phyloP scores from a whole-genome alignment of 306 rosid genomes.

The Clitoria ternatea region DNA sequence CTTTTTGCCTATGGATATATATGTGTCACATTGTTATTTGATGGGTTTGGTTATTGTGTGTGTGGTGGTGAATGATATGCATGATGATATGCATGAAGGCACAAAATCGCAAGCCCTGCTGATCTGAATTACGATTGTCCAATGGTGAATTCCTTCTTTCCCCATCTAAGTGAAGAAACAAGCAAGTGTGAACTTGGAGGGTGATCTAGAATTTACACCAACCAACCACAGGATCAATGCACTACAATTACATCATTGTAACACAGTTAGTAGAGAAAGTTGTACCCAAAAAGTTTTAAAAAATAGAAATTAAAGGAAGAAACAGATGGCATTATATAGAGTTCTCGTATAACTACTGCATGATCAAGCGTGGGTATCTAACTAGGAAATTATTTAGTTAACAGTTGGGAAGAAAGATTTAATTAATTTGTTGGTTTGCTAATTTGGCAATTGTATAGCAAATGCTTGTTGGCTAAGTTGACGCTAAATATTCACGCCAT shows the following conservation, averaged over 20 bases:
- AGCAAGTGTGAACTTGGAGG: neutral
- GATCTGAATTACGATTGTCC: conserved; percentile 88
- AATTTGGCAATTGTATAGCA: too few species aligned
- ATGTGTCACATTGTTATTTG: neutral
- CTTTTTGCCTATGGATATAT: neutral
- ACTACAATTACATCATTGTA: neutral
- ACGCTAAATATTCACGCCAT: neutral
- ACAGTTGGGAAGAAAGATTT: neutral
- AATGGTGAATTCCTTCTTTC: conserved; percentile 74
- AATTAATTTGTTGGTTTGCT: neutral
- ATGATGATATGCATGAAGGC: conserved; percentile 45
- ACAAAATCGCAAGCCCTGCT: conserved; percentile 69
- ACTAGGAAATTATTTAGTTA: neutral
- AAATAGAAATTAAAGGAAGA: neutral
- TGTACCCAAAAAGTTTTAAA: neutral
- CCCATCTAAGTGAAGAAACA: conserved; percentile 49
- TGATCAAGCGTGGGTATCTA: neutral
- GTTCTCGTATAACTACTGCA: neutral
- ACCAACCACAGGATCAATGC: neutral
- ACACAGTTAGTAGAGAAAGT: neutral
- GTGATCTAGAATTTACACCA: neutral
- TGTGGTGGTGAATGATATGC: neutral
- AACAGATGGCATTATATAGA: neutral
- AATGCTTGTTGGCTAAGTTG: neutral
- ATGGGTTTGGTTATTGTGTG: neutral